Base-by-base conservation (phyloP, 2,329 filamentous ascomycete species). In the Clarireedia homoeocarpa region DNA sequence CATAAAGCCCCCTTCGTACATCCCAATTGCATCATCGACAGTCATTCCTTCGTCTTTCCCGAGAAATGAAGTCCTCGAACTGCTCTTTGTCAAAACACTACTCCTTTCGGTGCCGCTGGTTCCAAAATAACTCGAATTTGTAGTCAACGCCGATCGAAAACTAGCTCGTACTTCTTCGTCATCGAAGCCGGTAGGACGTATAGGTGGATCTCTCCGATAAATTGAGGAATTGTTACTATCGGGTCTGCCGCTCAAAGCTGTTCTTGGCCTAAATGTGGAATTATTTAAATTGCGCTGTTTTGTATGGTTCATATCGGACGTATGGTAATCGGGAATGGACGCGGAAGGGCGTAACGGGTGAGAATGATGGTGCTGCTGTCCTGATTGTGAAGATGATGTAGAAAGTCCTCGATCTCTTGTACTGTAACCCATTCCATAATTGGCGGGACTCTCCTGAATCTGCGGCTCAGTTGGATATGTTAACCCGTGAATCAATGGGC, bases 71-170 rank as follows among this genome's bases (percentile, higher is more conserved):
- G 73, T 86, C 53, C 85, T 77, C 1, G 88, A 91, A 74, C 88
- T 95, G 58, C 83, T 82, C 63, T 88, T 90, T 3, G 90, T 94
- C 61, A 86, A 70, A 50, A 94, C 78, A 67, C 91, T 96, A 70
- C 89, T 95, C 59, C 89, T 80, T 67, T 92, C 89, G 1, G 89
- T 95, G 9, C 80, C 79, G 60, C 79, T 81, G 6, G 89, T 94
- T n/a, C 78, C 67, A 46, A 69, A 47, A 40, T 63, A 69, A 65
- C 81, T 84, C 15, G 82, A 85, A 54, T 76, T 76, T 3, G 75
- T 81, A 3, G 83, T 86, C 67, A 82, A 71, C 26, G 75, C 78
- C 3, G 83, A 86, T 53, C 81, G 77, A 61, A 81, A 77, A 60
- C 82, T 85, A 14, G 79, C 76, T 24, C 83, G 75, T 24, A 78